Evolutionary conservation across 202 grass and related monocot species (phyloP).

Genomic region (Hordeum pubiflorum): DNA sequence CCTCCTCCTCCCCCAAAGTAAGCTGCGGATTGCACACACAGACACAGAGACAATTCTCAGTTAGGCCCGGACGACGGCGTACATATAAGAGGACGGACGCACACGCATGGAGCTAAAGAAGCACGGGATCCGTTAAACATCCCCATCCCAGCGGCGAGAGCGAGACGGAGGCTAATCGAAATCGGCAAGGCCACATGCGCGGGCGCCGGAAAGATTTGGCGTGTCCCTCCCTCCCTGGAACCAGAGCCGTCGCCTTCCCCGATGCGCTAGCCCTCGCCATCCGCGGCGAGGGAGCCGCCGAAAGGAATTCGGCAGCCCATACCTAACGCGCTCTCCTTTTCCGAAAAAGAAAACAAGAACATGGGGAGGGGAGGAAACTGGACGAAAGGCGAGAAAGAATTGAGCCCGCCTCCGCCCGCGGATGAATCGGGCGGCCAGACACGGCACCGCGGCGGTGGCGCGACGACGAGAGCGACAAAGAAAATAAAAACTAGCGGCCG

Average conservation of each 20-base stretch:
- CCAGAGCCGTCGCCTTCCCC: background rate
- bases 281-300: background rate
- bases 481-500: too few species aligned
- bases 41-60: background rate
- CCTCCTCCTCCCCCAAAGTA: slow-evolving; percentile 32
- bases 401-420: background rate
- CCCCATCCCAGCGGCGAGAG: background rate
- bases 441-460: background rate
- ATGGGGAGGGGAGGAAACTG: background rate
- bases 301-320: slow-evolving; percentile 38
- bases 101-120: background rate
- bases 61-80: slow-evolving; percentile 4
- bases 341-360: background rate
- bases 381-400: background rate
- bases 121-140: slow-evolving; percentile 30
- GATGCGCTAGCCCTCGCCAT: background rate
- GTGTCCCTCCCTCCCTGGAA: background rate
- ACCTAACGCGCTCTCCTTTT: background rate
- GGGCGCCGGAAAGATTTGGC: slow-evolving; percentile 31
- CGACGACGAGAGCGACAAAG: background rate
- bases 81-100: background rate
- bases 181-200: slow-evolving; percentile 5
- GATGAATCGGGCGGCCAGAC: background rate
- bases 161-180: background rate
- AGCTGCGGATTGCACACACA: slow-evolving; percentile 32